Percentiles rank a stretch among this genome's conserved stretches.
Conservation (phyloP, 1,139 yeast species). For the Scheffersomyces titani region DNA sequence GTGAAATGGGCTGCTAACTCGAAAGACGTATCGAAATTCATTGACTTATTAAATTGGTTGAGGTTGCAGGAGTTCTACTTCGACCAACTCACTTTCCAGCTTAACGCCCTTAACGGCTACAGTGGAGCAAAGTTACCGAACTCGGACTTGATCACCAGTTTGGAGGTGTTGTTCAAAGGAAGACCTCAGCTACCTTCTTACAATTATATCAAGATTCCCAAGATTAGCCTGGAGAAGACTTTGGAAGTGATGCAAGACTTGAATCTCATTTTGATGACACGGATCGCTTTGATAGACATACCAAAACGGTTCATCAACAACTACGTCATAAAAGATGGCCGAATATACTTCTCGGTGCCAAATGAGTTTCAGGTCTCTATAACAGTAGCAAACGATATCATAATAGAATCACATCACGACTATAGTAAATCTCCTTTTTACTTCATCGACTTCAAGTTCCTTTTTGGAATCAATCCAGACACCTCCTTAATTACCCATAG, state of each 20-base stretch:
- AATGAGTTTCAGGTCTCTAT: slow-evolving; percentile 71
- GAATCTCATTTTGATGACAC: slow-evolving; percentile 70
- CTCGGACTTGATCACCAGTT: slow-evolving; percentile 82
- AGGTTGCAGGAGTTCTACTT: slow-evolving; percentile 72
- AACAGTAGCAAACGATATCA: slow-evolving; percentile 54
- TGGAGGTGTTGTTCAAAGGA: slow-evolving; percentile 80
- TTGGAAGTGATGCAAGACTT: slow-evolving; percentile 66
- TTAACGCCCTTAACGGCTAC: slow-evolving; percentile 60
- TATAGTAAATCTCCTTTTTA: slow-evolving; percentile 62
- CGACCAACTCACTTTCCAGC: slow-evolving; percentile 56
- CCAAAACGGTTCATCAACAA: slow-evolving; percentile 61
- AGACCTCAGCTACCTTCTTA: slow-evolving; percentile 75
- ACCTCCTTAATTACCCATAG: slow-evolving; percentile 32
- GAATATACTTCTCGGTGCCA: slow-evolving; percentile 65
- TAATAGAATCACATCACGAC: slow-evolving; percentile 51
- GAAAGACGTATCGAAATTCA: slow-evolving; percentile 67
- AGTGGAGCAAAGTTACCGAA: slow-evolving; percentile 88
- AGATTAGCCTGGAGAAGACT: slow-evolving; percentile 57
- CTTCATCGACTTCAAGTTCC: slow-evolving; percentile 73
- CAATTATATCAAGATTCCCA: slow-evolving; percentile 52
- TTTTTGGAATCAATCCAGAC: slow-evolving; percentile 49
- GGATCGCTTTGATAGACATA: slow-evolving; percentile 68
- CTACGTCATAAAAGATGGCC: slow-evolving; percentile 72
- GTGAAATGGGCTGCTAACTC: slow-evolving; percentile 84
- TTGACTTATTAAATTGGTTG: slow-evolving; percentile 86